These are phyloP conservation scores for Alternaria gansuensis DNA, from an alignment of 2,329 filamentous ascomycete genomes.

Conservation along the genomic window DNA sequence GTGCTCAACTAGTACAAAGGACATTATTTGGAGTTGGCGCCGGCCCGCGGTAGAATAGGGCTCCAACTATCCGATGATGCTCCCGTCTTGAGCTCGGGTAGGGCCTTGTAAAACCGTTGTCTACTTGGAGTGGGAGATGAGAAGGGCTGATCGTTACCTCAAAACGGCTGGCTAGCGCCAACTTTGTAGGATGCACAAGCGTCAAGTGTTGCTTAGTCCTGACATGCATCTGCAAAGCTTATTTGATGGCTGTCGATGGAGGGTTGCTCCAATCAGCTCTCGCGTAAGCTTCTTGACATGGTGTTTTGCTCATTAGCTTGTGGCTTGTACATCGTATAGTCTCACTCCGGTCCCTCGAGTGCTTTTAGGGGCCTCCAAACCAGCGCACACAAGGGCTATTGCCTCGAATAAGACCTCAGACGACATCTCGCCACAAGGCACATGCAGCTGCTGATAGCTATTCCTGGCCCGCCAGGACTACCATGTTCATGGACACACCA, in stretches of 20 bases:
- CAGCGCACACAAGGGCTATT: neutral
- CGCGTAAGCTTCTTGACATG: neutral
- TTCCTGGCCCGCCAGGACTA: neutral
- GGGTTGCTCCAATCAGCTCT: neutral
- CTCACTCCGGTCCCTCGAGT: neutral
- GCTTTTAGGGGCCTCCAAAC: neutral
- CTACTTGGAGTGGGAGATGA: neutral
- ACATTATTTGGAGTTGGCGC: neutral
- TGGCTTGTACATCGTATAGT: neutral
- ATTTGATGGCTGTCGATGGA: neutral
- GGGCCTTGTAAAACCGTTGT: neutral
- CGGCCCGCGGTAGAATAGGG: neutral
- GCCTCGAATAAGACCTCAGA: neutral
- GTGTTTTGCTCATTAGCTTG: neutral
- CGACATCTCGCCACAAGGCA: neutral
- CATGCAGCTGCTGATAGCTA: neutral
- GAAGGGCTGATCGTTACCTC: neutral
- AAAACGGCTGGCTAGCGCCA: neutral
- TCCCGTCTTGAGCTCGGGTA: neutral
- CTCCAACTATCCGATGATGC: neutral
- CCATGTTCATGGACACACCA: neutral
- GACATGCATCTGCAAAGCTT: slow-evolving; percentile 15
- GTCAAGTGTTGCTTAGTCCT: slow-evolving; percentile 8
- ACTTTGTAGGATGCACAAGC: neutral
- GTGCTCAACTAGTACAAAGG: neutral